Evolutionary conservation across 192 early-diverging fungal species (phyloP).

Genomic region (Thamnidium elegans): DNA sequence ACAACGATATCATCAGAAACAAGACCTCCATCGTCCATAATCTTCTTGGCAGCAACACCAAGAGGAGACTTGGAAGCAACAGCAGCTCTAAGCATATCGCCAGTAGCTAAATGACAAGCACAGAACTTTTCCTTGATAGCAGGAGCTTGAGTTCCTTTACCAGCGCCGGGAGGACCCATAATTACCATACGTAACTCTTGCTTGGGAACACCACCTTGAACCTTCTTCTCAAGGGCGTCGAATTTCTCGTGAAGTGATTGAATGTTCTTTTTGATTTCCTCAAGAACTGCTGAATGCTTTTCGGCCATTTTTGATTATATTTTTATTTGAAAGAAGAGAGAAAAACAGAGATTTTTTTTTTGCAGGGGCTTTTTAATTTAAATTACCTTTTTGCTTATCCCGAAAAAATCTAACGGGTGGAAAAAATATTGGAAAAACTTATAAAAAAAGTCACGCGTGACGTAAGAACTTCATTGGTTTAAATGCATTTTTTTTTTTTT

Average conservation of each 20-base stretch:
- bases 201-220: slow-evolving; percentile 24
- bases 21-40: slow-evolving; percentile 98
- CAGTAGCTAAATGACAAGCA: slow-evolving; percentile 97
- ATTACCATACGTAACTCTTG: slow-evolving; percentile 69
- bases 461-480: no score
- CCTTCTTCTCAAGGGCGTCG: slow-evolving; percentile 38
- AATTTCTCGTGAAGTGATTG: slow-evolving; percentile 39
- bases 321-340: slow-evolving; percentile 1
- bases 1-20: slow-evolving; percentile 99
- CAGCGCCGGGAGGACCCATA: slow-evolving; percentile 90
- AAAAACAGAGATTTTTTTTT: background rate
- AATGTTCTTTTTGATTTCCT: slow-evolving; percentile 47
- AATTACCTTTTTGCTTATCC: no score
- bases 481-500: no score
- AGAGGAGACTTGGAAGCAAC: slow-evolving; percentile 88
- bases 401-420: background rate
- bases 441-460: background rate
- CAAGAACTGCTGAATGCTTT: slow-evolving; percentile 37
- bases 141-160: slow-evolving; percentile 85
- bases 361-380: slow-evolving; percentile 5
- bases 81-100: slow-evolving; percentile 98
- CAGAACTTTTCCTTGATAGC: slow-evolving; percentile 94
- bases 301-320: slow-evolving; percentile 30
- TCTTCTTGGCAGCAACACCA: slow-evolving; percentile 95
- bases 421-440: background rate